Percentiles rank a stretch among this genome's conserved stretches.
phyloP scores from a whole-genome alignment of 2,329 filamentous ascomycete genomes.

The Colletotrichum ledebouriae region DNA sequence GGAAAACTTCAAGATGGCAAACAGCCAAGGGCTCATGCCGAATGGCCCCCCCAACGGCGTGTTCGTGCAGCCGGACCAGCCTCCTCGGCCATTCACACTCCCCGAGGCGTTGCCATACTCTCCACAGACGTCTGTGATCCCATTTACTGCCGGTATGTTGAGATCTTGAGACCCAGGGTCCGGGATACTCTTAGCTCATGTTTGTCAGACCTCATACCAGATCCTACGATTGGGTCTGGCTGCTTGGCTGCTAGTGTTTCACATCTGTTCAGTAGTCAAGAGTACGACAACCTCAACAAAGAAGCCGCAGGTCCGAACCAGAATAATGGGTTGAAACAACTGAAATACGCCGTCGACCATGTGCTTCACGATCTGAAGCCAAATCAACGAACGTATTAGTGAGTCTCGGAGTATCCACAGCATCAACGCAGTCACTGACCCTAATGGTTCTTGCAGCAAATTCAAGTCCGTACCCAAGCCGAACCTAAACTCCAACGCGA shows the following conservation, averaged over 20 bases:
- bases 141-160: slow-evolving; percentile 78
- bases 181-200: not conserved
- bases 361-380: slow-evolving; percentile 80
- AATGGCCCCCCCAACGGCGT: slow-evolving; percentile 40
- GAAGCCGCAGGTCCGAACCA: slow-evolving; percentile 73
- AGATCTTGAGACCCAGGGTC: not conserved
- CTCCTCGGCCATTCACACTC: slow-evolving; percentile 68
- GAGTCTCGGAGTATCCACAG: slow-evolving; percentile 46
- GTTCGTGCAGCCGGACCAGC: slow-evolving; percentile 40
- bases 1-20: slow-evolving; percentile 34
- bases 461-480: slow-evolving; percentile 66
- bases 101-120: slow-evolving; percentile 86
- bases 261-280: slow-evolving; percentile 64
- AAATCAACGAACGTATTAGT: slow-evolving; percentile 79
- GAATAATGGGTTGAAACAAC: slow-evolving; percentile 59
- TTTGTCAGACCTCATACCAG: slow-evolving; percentile 72
- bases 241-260: slow-evolving; percentile 65
- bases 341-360: slow-evolving; percentile 80
- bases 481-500: slow-evolving; percentile 48
- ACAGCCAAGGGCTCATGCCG: slow-evolving; percentile 36
- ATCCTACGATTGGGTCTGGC: slow-evolving; percentile 71
- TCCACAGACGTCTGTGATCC: slow-evolving; percentile 83
- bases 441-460: slow-evolving; percentile 57
- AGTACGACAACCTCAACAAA: slow-evolving; percentile 78
- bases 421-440: slow-evolving; percentile 48